Evolutionary conservation across 768 basidiomycete genomes (phyloP), one percentile per base, ranked within the genome.

Genomic region (Leccinum pellstonianum): DNA sequence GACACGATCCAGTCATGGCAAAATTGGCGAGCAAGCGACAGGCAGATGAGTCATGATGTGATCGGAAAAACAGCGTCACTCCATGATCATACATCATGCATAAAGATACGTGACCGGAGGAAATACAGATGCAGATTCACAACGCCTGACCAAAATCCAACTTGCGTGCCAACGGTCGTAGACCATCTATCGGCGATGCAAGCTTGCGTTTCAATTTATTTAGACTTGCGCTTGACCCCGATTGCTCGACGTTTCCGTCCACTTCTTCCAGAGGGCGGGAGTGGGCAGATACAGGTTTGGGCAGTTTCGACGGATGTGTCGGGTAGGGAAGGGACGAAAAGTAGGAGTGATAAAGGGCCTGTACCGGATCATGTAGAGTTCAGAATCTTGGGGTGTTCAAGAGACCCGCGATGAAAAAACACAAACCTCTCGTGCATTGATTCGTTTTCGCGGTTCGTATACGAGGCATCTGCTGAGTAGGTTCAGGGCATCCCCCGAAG

Each of bases 261-360:
- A 90, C 79, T 65, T 93, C 91, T 66, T 91, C 91, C 3, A 88
- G 81, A 5, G 90, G 85, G 29, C 86, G 79, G 0, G 80, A 74
- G 51, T 78, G 79, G 46, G 73, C 77, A 12, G 76, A 74, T 50
- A 66, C 62, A 57, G 85, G 75, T 83, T 95, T 93, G 0, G 97
- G 97, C 1, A 99, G 82, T 67, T 92, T 90, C 8, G 86, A 87
- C 0, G 94, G 94, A 63, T 91, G 89, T 0, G 95, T 88, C 0
- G 97, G 95, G 64, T 90, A 86, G 8, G 95, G 95, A 4, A 90
- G 78, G 11, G 90, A 84, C 46, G 84, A 83, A 79, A 98, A 98
- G 74, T 96, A 98, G 3, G 90, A 77, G 68, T 98, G 95, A 52
- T 81, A 73, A 15, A 99, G 84, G 9, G 93, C 91, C 93, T 96